These are phyloP conservation scores for Fraxinus ornus DNA, from an alignment of 305 asterid species.

Conservation along the genomic window DNA sequence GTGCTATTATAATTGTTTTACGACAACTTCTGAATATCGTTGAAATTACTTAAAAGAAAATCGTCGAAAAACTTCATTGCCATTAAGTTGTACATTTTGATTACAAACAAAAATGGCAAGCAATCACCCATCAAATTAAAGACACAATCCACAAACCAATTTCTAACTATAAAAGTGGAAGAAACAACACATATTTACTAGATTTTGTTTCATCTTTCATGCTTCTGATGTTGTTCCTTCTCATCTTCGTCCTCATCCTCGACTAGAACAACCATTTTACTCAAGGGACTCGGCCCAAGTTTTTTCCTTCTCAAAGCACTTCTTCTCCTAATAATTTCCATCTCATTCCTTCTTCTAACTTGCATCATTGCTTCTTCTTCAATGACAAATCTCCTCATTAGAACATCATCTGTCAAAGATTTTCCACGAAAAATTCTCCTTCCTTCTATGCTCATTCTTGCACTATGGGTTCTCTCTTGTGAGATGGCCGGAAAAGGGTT, in stretches of 20 bases:
- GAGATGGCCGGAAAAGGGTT: conserved; percentile 25
- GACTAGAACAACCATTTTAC: not conserved
- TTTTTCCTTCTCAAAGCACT: not conserved
- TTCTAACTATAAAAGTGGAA: not conserved
- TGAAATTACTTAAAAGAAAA: no score
- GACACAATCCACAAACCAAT: not conserved
- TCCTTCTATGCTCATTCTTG: conserved; percentile 71
- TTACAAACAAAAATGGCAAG: not conserved
- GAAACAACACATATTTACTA: not conserved
- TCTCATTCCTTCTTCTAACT: conserved; percentile 73
- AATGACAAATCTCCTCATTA: conserved; percentile 83
- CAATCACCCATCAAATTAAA: not conserved
- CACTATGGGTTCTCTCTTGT: conserved; percentile 53
- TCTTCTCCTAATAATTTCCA: conserved; percentile 65
- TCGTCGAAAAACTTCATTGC: not conserved
- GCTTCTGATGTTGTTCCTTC: not conserved
- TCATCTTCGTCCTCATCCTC: not conserved
- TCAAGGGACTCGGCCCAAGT: not conserved
- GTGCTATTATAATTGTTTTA: no score
- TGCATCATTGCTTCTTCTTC: conserved; percentile 83
- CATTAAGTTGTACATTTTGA: not conserved
- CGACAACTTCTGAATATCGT: no score
- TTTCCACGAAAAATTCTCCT: conserved; percentile 74
- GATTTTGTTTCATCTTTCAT: not conserved
- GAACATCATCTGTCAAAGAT: conserved; percentile 71